Evolutionary conservation across 192 early-diverging fungal genomes (phyloP).

Genomic region (Gonapodya prolifera): DNA sequence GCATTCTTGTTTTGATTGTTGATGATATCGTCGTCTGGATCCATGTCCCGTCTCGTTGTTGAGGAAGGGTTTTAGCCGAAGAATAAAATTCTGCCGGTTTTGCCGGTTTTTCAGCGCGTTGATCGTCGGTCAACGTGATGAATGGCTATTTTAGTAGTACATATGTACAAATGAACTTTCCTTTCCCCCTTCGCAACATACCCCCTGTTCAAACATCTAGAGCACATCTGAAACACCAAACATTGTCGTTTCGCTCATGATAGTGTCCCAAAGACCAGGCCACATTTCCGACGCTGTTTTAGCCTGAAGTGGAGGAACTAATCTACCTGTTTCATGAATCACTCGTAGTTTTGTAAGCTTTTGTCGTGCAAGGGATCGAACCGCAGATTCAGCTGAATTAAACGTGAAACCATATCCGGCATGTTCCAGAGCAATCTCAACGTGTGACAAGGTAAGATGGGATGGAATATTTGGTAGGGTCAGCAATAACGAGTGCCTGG

Average conservation of each 20-base stretch:
- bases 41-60: not conserved
- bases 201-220: too few relatives aligned
- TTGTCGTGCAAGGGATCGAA: not conserved
- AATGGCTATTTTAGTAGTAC: too few relatives aligned
- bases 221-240: not conserved
- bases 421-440: not conserved
- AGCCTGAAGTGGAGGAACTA: not conserved
- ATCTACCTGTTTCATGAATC: not conserved
- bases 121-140: too few relatives aligned
- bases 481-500: not conserved
- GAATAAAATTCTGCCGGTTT: too few relatives aligned
- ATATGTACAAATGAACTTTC: too few relatives aligned
- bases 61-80: too few relatives aligned
- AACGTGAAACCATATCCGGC: not conserved
- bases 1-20: not conserved
- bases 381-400: not conserved
- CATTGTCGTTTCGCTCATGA: not conserved
- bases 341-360: not conserved
- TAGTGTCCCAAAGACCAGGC: not conserved
- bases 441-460: not conserved
- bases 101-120: too few relatives aligned
- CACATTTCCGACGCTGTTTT: not conserved
- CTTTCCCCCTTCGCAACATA: too few relatives aligned
- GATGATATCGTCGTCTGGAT: not conserved
- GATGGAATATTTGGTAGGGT: not conserved